Conservation (phyloP, 768 basidiomycete species). For the Boletellus sp. region DNA sequence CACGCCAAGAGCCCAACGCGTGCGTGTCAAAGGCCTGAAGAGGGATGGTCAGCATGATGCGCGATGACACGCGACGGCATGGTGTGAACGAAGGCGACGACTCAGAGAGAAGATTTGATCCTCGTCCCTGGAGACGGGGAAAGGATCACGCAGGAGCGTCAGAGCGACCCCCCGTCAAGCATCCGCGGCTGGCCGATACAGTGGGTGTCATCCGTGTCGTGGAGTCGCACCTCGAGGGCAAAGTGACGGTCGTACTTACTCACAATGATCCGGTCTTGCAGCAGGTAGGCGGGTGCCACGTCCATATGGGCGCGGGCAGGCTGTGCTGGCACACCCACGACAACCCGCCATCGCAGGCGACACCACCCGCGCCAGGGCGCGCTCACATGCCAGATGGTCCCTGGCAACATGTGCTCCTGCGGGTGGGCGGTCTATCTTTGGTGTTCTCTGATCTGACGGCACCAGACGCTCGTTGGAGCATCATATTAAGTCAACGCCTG, state of each 20-base stretch:
- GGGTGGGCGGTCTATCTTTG: constrained; percentile 5
- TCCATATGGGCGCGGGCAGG: no score
- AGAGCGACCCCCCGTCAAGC: constrained; percentile 24
- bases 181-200: constrained; percentile 20
- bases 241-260: constrained; percentile 6
- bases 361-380: no score
- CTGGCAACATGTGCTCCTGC: not conserved
- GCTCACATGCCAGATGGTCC: not conserved
- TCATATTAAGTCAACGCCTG: not conserved
- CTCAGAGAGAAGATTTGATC: constrained; percentile 36
- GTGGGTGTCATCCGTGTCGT: constrained; percentile 17
- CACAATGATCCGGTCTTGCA: not conserved
- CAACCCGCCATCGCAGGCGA: no score
- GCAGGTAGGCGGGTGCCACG: no score
- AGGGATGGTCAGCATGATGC: constrained; percentile 11
- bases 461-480: not conserved
- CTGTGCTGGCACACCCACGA: no score
- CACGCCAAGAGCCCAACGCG: not conserved
- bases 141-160: constrained; percentile 29
- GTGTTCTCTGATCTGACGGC: not conserved
- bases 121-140: constrained; percentile 14
- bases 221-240: not conserved
- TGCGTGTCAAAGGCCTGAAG: not conserved
- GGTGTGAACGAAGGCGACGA: not conserved
- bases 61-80: not conserved